Conservation (phyloP, 1,139 yeast genomes). For the Pneumocystis wakefieldiae region DNA sequence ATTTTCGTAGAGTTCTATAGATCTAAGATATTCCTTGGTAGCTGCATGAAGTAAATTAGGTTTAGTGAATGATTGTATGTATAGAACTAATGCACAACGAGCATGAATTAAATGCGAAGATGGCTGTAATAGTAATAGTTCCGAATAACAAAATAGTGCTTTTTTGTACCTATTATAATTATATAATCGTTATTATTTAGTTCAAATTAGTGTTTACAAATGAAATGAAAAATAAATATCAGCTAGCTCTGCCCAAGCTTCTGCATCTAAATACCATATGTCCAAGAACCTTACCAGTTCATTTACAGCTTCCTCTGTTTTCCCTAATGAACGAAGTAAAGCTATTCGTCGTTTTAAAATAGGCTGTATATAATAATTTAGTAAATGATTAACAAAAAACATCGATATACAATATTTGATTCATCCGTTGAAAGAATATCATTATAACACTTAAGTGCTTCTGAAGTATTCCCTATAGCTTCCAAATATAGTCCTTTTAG, state of each 20-base stretch:
- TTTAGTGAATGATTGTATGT: conserved; percentile 5
- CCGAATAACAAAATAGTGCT: conserved; percentile 35
- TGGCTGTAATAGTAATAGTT: conserved; percentile 51
- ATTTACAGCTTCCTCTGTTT: conserved; percentile 22
- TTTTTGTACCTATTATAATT: background rate
- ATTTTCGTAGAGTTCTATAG: conserved; percentile 61
- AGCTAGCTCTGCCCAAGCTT: conserved; percentile 64
- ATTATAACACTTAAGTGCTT: conserved; percentile 8
- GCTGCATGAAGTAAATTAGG: conserved; percentile 18
- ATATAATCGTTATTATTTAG: conserved; percentile 31
- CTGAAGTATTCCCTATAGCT: conserved; percentile 8
- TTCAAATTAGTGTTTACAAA: background rate
- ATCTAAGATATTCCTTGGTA: conserved; percentile 44
- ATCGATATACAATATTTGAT: conserved; percentile 8
- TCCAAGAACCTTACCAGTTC: conserved; percentile 38
- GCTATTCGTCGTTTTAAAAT: conserved; percentile 9
- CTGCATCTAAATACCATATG: conserved; percentile 52
- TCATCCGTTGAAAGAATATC: conserved; percentile 7
- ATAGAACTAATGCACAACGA: conserved; percentile 38
- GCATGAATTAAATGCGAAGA: conserved; percentile 57
- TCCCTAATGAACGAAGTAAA: conserved; percentile 8
- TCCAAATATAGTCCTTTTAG: conserved; percentile 11
- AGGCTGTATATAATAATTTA: background rate
- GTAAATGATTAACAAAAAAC: background rate
- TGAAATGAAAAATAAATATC: conserved; percentile 32